Evolutionary conservation across 2,329 filamentous ascomycete genomes (phyloP), one percentile per base, ranked within the genome.

Genomic region (Xylariaceae sp.): DNA sequence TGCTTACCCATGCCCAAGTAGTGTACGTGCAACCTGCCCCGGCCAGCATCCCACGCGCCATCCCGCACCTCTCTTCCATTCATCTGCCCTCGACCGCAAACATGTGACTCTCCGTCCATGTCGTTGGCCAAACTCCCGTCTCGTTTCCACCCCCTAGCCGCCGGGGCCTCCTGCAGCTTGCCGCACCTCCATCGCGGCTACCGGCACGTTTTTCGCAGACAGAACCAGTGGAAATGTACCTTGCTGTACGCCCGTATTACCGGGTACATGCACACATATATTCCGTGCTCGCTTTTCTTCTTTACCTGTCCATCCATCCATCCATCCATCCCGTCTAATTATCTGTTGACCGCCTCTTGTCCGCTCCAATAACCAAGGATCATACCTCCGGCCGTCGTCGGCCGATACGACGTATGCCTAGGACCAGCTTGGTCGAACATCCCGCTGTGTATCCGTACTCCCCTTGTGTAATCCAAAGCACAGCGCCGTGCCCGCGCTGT

Each of bases 41-140:
- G 21, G 30, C 36, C n/a, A 16, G 29, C 26, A 43, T n/a, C 37
- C 29, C 37, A 47, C 39, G 13, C 40, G 43, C 41, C 19, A 42
- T 51, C 47, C 40, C 56, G 32, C 40, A 21, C 32, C 32, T 39
- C 47, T 40, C 44, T 26, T 56, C 47, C 56, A 49, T 40, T 51
- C 53, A 32, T 19, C 47, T 40, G 45, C 47, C 41, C 41, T 47
- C 47, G 47, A 51, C 39, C 42, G 45, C 50, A 51, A 57, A 46
- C 57, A 57, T 59, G 54, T 58, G 55, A 62, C 58, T 49, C 56
- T 55, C 29, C 50, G 39, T 57, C 37, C 40, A 49, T 53, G 55
- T 53, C 48, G 59, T 61, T 60, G 49, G 53, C 49, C 49, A 53
- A 18, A 40, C 19, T 16, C 42, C 49, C 34, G 34, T 49, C 18